Conservation (phyloP, 306 rosid genomes). For the Astragalus membranaceus region DNA sequence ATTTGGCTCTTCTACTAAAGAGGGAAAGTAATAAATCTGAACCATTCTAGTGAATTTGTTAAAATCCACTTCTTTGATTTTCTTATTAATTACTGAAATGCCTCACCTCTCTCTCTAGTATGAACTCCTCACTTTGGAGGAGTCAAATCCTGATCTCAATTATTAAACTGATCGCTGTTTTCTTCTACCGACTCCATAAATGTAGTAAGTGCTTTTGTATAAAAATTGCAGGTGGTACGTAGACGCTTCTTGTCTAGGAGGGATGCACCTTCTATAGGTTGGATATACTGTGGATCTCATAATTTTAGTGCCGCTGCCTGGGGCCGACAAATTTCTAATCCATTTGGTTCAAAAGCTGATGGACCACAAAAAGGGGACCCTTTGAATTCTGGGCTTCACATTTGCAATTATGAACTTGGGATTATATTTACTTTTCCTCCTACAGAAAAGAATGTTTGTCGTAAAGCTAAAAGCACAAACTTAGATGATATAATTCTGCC, state of each 20-base stretch:
- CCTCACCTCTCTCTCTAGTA: not conserved
- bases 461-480: conserved; percentile 17
- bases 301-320: conserved; percentile 90
- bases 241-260: conserved; percentile 55
- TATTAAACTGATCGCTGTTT: not conserved
- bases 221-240: conserved; percentile 45
- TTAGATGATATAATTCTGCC: conserved; percentile 65
- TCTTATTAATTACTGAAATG: not conserved
- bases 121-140: not conserved
- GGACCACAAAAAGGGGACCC: conserved; percentile 24
- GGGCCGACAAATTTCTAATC: conserved; percentile 57
- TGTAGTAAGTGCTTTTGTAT: not conserved
- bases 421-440: conserved; percentile 70
- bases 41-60: not conserved
- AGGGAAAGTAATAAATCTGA: not conserved
- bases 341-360: conserved; percentile 29
- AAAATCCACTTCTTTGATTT: not conserved
- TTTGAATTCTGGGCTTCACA: conserved; percentile 48
- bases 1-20: not conserved
- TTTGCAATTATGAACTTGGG: conserved; percentile 85
- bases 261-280: conserved; percentile 49
- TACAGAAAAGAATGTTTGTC: conserved; percentile 19
- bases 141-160: not conserved
- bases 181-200: not conserved
- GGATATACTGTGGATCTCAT: conserved; percentile 85